phyloP scores from a whole-genome alignment of 768 basidiomycete species.

The Rhizopogon rudus region DNA sequence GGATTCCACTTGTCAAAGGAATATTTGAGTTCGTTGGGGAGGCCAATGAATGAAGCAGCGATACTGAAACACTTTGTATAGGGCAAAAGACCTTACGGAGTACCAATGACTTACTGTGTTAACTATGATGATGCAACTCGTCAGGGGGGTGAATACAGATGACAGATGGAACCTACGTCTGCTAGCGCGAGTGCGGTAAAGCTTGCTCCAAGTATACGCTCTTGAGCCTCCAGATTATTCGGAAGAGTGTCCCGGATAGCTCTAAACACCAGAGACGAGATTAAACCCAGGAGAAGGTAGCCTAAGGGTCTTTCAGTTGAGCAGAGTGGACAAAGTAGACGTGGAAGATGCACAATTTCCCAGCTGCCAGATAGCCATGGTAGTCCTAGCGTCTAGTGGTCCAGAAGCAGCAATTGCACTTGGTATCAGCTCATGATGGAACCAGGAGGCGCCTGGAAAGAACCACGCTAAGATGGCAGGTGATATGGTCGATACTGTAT shows the following conservation, averaged over 20 bases:
- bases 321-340: not conserved
- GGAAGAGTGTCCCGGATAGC: slow-evolving; percentile 57
- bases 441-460: slow-evolving; percentile 61
- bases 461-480: slow-evolving; percentile 50
- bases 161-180: slow-evolving; percentile 46
- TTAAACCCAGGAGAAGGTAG: slow-evolving; percentile 57
- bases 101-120: slow-evolving; percentile 47
- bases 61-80: slow-evolving; percentile 39
- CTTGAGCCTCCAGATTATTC: slow-evolving; percentile 55
- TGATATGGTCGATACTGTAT: slow-evolving; percentile 45
- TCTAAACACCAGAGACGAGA: slow-evolving; percentile 64
- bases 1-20: slow-evolving; percentile 56
- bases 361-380: slow-evolving; percentile 64
- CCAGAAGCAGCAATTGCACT: slow-evolving; percentile 21
- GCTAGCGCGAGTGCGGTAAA: slow-evolving; percentile 61
- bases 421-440: slow-evolving; percentile 62
- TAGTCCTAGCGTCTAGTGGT: slow-evolving; percentile 43
- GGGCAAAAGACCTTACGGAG: slow-evolving; percentile 3
- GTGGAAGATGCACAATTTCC: slow-evolving; percentile 49
- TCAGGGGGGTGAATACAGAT: not conserved
- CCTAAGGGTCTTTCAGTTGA: slow-evolving; percentile 29
- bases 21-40: slow-evolving; percentile 53
- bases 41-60: slow-evolving; percentile 46
- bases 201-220: slow-evolving; percentile 60
- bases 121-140: slow-evolving; percentile 30